phyloP scores from a whole-genome alignment of 441 rosid genomes.

The Aquilaria agallochum region DNA sequence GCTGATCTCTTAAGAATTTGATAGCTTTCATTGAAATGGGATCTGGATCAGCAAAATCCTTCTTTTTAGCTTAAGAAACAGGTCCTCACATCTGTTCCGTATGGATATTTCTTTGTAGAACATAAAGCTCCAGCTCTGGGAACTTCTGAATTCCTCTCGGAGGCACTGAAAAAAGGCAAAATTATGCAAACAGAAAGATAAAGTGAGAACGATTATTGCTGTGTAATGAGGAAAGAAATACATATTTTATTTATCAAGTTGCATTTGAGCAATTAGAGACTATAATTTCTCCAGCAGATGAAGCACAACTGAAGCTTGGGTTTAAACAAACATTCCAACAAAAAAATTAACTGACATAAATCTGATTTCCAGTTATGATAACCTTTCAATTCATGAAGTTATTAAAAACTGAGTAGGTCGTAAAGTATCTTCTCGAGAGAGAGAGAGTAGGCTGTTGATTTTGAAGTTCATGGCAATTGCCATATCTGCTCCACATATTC shows the following conservation, averaged over 20 bases:
- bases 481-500: too few species aligned
- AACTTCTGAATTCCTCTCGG: constrained; percentile 36
- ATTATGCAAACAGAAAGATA: not conserved
- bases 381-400: too few species aligned
- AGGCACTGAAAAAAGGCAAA: constrained; percentile 36
- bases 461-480: too few species aligned
- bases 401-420: too few species aligned
- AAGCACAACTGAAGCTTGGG: not conserved
- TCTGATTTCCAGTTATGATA: not conserved
- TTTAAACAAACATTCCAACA: not conserved
- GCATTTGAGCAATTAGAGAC: too few species aligned
- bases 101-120: constrained; percentile 25
- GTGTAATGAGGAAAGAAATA: constrained; percentile 2
- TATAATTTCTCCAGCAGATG: not conserved
- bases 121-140: constrained; percentile 24
- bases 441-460: too few species aligned
- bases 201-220: constrained; percentile 5
- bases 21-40: too few species aligned
- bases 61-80: not conserved
- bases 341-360: not conserved
- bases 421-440: too few species aligned
- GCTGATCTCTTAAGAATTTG: too few species aligned
- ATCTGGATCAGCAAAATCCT: too few species aligned
- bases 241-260: too few species aligned
- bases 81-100: constrained; percentile 29